Evolutionary conservation across 2,329 filamentous ascomycete genomes (phyloP), one percentile per base, ranked within the genome.

Genomic region (Sclerotinia trifoliorum): DNA sequence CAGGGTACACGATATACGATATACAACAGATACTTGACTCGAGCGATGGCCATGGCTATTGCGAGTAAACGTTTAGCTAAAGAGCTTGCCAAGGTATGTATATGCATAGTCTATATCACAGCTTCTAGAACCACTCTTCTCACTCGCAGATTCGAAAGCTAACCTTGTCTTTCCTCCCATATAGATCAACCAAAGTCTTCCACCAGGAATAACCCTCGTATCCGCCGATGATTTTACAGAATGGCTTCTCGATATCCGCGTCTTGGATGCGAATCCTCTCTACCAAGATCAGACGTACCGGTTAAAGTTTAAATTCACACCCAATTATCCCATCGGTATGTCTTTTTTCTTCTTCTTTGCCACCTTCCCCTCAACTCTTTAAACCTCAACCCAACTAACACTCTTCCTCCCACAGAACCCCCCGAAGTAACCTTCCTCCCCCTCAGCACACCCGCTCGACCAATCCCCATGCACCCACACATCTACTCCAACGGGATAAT

Each of bases 381-480:
- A 96, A 94, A 97, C 82, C 90, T 94, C 21, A 48, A 35, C 90
- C 94, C 26, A 48, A 39, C 44, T 60, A 51, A 66, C 51, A 26
- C 8, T 2, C 46, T 7, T n/a, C 65, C n/a, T n/a, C 15, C 10
- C 26, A 17, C 75, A 96, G 94, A 97, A 82, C 91, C 95, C 0
- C 95, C 95, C 32, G 95, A 99, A 83, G 95, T 98, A 73, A 91
- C 91, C 68, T 99, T 99, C 77, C 84, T 92, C 67, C 83, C 44
- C 3, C 44, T 35, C 44, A 49, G 35, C 46, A 39, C 21, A 15
- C 21, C 58, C 8, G 7, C 46, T 7, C 29, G 7, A 26, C 5
- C 75, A 96, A 94, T 99, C 75, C 95, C 95, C 0, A 94, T 97
- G 79, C 95, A 99, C 77, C 95, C 95, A 3, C 95, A 99, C 81